Percentiles rank a stretch among this genome's conserved stretches.
Evolutionary conservation across 75 land plant genomes (phyloP).

Genomic region (Selaginella tamariscina): DNA sequence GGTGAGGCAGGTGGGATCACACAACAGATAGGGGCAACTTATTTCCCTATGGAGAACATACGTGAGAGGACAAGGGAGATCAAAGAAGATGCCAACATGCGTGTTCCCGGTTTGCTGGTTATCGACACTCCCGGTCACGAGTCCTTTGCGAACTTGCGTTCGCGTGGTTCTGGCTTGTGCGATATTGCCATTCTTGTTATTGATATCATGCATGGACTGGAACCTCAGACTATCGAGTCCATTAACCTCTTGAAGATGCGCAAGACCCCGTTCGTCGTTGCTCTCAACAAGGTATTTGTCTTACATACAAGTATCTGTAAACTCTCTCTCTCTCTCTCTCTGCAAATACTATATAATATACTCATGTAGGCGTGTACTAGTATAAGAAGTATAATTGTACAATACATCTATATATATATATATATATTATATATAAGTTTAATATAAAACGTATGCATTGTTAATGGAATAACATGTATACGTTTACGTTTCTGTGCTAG

Average conservation of each 20-base stretch:
- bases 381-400: neutral
- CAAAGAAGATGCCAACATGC: constrained; percentile 64
- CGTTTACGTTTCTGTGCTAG: constrained; percentile 28
- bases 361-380: too few species aligned
- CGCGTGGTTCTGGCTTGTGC: constrained; percentile 96
- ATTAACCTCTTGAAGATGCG: constrained; percentile 76
- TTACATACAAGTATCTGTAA: neutral
- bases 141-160: constrained; percentile 78
- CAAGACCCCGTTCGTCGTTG: constrained; percentile 87
- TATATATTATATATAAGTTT: neutral
- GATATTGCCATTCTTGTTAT: constrained; percentile 96
- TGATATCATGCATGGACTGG: constrained; percentile 98
- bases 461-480: neutral
- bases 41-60: constrained; percentile 93
- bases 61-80: constrained; percentile 88
- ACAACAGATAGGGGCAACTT: constrained; percentile 97
- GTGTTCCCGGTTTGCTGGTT: constrained; percentile 86
- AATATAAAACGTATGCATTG: neutral
- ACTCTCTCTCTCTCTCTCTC: neutral
- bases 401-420: neutral
- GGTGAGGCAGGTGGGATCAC: constrained; percentile 99
- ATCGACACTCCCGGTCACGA: constrained; percentile 99
- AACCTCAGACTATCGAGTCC: constrained; percentile 93
- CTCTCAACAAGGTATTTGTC: constrained; percentile 71
- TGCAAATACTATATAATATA: too few species aligned